These are phyloP conservation scores for Xylaria sp. DNA, from an alignment of 2,329 filamentous ascomycete genomes.

Conservation along the genomic window DNA sequence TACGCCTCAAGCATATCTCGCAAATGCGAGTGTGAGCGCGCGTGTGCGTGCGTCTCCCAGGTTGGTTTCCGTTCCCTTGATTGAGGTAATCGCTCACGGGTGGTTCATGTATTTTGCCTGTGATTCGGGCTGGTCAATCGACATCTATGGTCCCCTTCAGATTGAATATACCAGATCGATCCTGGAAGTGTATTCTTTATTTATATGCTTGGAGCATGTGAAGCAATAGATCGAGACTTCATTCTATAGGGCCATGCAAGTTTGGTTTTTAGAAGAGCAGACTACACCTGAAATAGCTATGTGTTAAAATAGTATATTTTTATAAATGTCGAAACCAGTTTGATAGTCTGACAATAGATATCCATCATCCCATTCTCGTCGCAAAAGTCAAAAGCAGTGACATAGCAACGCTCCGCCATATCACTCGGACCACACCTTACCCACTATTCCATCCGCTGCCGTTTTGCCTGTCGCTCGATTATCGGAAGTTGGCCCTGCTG, in stretches of 20 bases:
- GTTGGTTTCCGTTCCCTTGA: slow-evolving; percentile 11
- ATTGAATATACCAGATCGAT: slow-evolving; percentile 6
- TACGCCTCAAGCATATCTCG: background rate
- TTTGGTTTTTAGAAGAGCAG: too few species aligned
- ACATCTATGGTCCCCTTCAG: slow-evolving; percentile 2
- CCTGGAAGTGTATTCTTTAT: background rate
- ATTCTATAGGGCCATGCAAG: background rate
- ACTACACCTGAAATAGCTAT: too few species aligned
- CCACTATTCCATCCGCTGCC: too few species aligned
- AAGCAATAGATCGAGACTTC: background rate
- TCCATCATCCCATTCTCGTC: too few species aligned
- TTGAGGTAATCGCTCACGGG: slow-evolving; percentile 1
- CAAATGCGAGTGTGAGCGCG: background rate
- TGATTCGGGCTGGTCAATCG: slow-evolving; percentile 6
- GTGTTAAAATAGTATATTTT: too few species aligned
- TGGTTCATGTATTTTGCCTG: slow-evolving; percentile 19
- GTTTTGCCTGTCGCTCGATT: too few species aligned
- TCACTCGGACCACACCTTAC: too few species aligned
- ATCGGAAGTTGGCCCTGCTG: too few species aligned
- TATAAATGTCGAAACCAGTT: too few species aligned
- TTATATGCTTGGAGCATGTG: background rate
- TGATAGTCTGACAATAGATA: too few species aligned
- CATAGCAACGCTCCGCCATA: too few species aligned
- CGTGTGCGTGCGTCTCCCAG: background rate
- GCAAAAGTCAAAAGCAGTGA: too few species aligned